Percentiles rank a stretch among this genome's conserved stretches.
These are phyloP conservation scores for Raphanus raphanistrum DNA, from an alignment of 345 rosid genomes.

Conservation along the genomic window DNA sequence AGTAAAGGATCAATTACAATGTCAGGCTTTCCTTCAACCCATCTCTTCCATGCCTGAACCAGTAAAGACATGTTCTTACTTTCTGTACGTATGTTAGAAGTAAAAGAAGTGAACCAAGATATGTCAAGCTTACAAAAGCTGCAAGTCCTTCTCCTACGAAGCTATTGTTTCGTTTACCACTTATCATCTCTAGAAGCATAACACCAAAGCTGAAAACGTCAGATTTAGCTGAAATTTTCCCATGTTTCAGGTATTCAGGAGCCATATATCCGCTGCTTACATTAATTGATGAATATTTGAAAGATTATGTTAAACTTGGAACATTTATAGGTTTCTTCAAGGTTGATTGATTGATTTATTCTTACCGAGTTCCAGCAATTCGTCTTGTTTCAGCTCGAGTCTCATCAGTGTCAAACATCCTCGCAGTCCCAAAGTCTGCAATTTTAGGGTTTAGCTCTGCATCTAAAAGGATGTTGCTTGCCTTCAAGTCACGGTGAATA, in stretches of 20 bases:
- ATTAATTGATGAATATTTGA: background rate
- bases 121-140: background rate
- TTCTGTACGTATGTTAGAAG: background rate
- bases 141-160: background rate
- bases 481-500: background rate
- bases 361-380: background rate
- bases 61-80: background rate
- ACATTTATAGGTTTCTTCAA: no score
- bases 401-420: background rate
- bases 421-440: background rate
- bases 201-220: background rate
- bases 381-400: background rate
- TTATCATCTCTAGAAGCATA: background rate
- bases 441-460: background rate
- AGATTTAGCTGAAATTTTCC: background rate
- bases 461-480: background rate
- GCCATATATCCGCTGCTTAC: background rate
- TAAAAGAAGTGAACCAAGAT: background rate
- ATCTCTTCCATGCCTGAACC: background rate
- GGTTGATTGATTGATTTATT: no score
- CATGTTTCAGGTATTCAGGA: background rate
- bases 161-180: background rate
- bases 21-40: background rate
- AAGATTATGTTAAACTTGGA: no score
- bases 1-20: background rate